Evolutionary conservation across 306 rosid genomes (phyloP).

Genomic region (Quercus cerris): DNA sequence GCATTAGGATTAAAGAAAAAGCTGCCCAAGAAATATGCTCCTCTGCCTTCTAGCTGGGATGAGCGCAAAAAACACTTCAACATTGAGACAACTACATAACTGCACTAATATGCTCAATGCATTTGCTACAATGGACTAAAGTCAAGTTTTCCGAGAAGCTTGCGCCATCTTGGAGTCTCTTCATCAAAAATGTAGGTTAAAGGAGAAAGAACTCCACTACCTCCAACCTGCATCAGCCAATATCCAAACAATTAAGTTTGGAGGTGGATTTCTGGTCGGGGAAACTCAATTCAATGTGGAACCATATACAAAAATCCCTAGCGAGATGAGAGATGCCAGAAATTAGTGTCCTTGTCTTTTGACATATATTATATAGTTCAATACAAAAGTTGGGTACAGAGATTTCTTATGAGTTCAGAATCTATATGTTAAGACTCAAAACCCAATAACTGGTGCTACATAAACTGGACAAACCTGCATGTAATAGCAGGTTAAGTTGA

Average conservation of each 20-base stretch:
- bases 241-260: background rate
- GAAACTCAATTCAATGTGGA: background rate
- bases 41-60: too few species aligned
- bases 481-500: too few species aligned
- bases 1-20: too few species aligned
- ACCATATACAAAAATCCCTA: constrained; percentile 3
- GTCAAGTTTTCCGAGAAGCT: constrained; percentile 64
- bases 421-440: too few species aligned
- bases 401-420: too few species aligned
- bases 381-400: too few species aligned
- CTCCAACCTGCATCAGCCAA: constrained; percentile 70
- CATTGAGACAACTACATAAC: too few species aligned
- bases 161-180: constrained; percentile 93
- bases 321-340: background rate
- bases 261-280: background rate
- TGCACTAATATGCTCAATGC: background rate
- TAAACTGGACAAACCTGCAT: too few species aligned
- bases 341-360: background rate
- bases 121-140: constrained; percentile 25
- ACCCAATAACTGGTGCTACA: too few species aligned
- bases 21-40: too few species aligned
- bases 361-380: background rate
- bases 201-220: constrained; percentile 95
- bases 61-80: too few species aligned
- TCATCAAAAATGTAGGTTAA: constrained; percentile 92